Base-by-base conservation (phyloP, 768 basidiomycete species). In the Termitomyces sp. region DNA sequence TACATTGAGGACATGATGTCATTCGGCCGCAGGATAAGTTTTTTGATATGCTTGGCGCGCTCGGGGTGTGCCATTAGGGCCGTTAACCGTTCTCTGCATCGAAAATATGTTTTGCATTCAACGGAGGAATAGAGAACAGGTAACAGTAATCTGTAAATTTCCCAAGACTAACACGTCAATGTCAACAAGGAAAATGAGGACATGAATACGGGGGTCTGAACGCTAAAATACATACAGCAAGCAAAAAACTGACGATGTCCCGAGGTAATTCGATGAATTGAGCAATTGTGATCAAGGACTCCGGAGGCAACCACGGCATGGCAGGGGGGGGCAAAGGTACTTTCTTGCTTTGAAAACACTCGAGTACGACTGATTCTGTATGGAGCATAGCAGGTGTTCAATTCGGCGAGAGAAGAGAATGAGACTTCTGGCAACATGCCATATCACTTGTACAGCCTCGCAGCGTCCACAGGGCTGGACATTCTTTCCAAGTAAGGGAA, bases 1-100 rank as follows among this genome's bases (percentile, higher is more conserved):
- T 32, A 55, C 28, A 63, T 57, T 3, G 64, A 55, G n/a, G 52
- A 48, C 38, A 49, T 57, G 15, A 62, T 55, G 51, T 68, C 62
- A 52, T 50, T 67, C 8, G 70, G 70, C 35, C 65, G 61, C 33
- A 71, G 65, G n/a, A 67, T 42, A 20, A 71, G 58, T 18, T 36
- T 60, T n/a, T 60, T 66, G 45, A 71, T 50, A 49, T 63, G 52
- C 4, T 57, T 48, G 42, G 68, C 66, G 20, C 61, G 8, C 9
- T 66, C 61, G 33, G 66, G 66, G 4, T 44, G 59, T 13, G 44
- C 2, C 6, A 62, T 22, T 7, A 71, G 57, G 36, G 65, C 59
- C 2, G 35, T 53, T 44, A 69, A 60, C 13, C 66, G 66, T 48
- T 67, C 66, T 45, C 56, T 64, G 45, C 68, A 69, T 38, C 66